phyloP scores from a whole-genome alignment of 768 basidiomycete genomes.

The Mrakia hoshinonis region DNA sequence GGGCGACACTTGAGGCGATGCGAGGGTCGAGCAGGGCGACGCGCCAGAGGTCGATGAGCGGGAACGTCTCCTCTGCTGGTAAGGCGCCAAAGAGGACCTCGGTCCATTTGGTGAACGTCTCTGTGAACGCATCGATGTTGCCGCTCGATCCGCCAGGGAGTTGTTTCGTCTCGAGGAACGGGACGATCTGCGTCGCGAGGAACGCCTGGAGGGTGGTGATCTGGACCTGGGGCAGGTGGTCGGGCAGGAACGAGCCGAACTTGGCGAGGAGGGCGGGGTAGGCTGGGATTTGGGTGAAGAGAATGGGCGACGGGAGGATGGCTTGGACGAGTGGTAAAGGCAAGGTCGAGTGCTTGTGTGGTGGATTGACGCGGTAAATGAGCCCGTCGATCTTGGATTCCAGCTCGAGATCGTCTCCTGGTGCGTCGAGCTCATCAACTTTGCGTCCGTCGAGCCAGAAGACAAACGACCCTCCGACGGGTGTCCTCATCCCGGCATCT shows the following conservation, averaged over 20 bases:
- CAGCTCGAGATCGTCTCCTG: constrained; percentile 55
- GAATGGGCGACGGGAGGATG: constrained; percentile 62
- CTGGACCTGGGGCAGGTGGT: constrained; percentile 35
- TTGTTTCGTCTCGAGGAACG: constrained; percentile 53
- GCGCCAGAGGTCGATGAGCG: constrained; percentile 73
- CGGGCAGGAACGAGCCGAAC: constrained; percentile 55
- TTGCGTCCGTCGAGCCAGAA: constrained; percentile 68
- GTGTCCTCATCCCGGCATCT: not conserved
- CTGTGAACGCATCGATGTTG: constrained; percentile 43
- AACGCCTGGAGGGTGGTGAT: constrained; percentile 45
- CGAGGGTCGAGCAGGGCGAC: constrained; percentile 60
- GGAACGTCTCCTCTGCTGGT: constrained; percentile 57
- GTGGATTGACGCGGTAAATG: constrained; percentile 65
- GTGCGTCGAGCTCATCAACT: constrained; percentile 65
- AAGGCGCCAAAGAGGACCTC: constrained; percentile 41
- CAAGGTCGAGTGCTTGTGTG: constrained; percentile 63
- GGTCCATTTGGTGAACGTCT: constrained; percentile 43
- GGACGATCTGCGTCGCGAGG: constrained; percentile 49
- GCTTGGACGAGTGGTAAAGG: constrained; percentile 55
- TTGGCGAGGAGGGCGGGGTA: constrained; percentile 58
- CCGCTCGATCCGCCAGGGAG: not conserved
- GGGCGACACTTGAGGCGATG: constrained; percentile 45
- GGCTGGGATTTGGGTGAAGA: constrained; percentile 63
- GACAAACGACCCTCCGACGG: constrained; percentile 77
- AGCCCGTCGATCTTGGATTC: constrained; percentile 53